Evolutionary conservation across 768 basidiomycete genomes (phyloP).

Genomic region (Phallus indusiatus): DNA sequence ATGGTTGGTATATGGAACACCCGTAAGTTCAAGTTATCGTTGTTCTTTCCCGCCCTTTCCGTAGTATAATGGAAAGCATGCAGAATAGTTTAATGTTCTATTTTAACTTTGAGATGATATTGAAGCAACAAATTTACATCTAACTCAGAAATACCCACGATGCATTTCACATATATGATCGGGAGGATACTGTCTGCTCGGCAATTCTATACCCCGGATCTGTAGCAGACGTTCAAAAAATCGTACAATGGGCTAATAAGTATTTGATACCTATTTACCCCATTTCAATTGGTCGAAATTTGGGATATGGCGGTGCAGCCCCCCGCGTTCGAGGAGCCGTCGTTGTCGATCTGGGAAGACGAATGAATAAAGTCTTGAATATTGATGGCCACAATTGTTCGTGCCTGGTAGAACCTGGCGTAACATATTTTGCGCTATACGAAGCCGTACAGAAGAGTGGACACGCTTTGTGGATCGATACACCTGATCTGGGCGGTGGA

Average conservation of each 20-base stretch:
- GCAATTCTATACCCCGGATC: slow-evolving; percentile 1
- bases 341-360: background rate
- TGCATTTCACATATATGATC: background rate
- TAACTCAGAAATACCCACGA: slow-evolving; percentile 4
- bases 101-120: too few species aligned
- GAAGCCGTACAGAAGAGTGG: slow-evolving; percentile 1
- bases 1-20: slow-evolving; percentile 3
- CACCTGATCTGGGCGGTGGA: background rate
- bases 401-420: background rate
- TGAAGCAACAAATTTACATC: too few species aligned
- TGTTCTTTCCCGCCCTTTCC: background rate
- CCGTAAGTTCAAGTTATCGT: background rate
- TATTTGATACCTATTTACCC: slow-evolving; percentile 2
- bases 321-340: background rate
- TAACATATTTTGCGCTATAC: background rate
- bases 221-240: background rate
- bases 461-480: background rate
- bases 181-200: background rate
- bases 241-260: background rate
- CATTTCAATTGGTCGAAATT: slow-evolving; percentile 1
- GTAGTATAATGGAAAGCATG: too few species aligned
- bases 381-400: background rate
- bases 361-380: slow-evolving; percentile 2
- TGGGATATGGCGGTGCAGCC: slow-evolving; percentile 3
- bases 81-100: too few species aligned